Base-by-base conservation (phyloP, 352 stramenopile genomes). In the Aphanomyces cochlioides region DNA sequence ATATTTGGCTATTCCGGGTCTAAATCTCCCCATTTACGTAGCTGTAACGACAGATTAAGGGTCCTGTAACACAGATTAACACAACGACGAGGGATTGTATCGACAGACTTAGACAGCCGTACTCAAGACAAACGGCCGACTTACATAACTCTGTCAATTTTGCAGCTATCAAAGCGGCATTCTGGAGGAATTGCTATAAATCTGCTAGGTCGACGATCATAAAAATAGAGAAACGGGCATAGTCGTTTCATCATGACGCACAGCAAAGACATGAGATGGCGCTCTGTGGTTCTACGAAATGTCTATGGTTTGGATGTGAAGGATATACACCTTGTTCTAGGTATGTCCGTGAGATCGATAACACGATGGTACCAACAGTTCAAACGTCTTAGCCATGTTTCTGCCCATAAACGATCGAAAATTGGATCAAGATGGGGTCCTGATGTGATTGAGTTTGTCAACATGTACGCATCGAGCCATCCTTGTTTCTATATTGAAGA, bases 401-500 rank as follows among this genome's bases (percentile, higher is more conserved):
- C 28, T 17, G 13, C 7, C 12, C 6, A 15, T 1, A 7, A n/a
- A 39, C 8, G 7, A 39, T 7, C n/a, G 10, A 15, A 34, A 28
- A 2, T 28, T 2, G 2, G 56, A 12, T 40, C 34, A 13, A 10
- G 7, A 8, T 63, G 56, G 56, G 7, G 7, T 4, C 66, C 48
- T 19, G 34, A 60, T 0, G 65, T 67, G 21, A 74, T 67, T n/a
- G 12, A 37, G 1, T 76, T 75, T 21, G 69, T 76, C 0, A 28
- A 69, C 0, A 34, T 61, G 0, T 79, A 74, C n/a, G 66, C 77
- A 0, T 21, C 64, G 15, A 13, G 15, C 17, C 75, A 79, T 36
- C 72, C 69, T 13, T 75, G 75, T n/a, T 75, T 77, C 57, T 79
- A 77, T 37, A 54, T 77, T 4, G 69, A 79, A 56, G 65, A 77